Evolutionary conservation across 345 rosid genomes (phyloP), one percentile per base, ranked within the genome.

Genomic region (Stellera chamaejasme): DNA sequence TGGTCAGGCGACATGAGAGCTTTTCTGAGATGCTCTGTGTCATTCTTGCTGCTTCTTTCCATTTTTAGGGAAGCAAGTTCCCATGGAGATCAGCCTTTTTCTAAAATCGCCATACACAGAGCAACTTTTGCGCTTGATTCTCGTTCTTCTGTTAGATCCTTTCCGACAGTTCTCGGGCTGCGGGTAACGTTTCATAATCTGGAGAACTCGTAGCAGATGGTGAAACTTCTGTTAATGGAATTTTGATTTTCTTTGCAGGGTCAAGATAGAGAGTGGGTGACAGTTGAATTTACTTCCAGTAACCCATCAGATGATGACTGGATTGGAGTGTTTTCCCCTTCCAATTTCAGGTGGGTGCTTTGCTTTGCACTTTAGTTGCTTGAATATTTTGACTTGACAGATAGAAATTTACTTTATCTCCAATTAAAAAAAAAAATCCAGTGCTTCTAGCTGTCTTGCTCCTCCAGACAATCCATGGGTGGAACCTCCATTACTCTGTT

Each of bases 311-410:
- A 55, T 71, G 83, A 74, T 73, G 83, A 84, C 54, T 79, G 90
- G 84, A 83, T 83, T 64, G 90, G 82, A 59, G 83, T 83, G 45
- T 80, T 83, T 70, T 83, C 90, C 46, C 84, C 90, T 53, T 75
- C 79, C 55, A 72, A 80, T 65, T 76, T 83, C 71, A 78, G 77
- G 87, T 83, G 65, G 26, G 2, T 32, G 39, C 39, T 32, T 32
- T 32, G 1, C 39, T 32, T 32, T 32, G 39, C 39, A 32, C 3
- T 32, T 32, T 8, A 32, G 39, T 2, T 32, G 7, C 3, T 32
- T 32, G 7, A 32, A 4, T 32, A 32, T 32, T 19, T 5, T 5
- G 39, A 32, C 39, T 32, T 8, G 9, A 32, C 9, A 32, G 9
- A 3, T 3, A 32, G 5, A 4, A 32, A 32, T 32, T 8, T 32